A percentile compares a stretch with the other conserved stretches of the same genome.
Conservation (phyloP, 2,329 filamentous ascomycete species). For the Hypoxylon sp. region DNA sequence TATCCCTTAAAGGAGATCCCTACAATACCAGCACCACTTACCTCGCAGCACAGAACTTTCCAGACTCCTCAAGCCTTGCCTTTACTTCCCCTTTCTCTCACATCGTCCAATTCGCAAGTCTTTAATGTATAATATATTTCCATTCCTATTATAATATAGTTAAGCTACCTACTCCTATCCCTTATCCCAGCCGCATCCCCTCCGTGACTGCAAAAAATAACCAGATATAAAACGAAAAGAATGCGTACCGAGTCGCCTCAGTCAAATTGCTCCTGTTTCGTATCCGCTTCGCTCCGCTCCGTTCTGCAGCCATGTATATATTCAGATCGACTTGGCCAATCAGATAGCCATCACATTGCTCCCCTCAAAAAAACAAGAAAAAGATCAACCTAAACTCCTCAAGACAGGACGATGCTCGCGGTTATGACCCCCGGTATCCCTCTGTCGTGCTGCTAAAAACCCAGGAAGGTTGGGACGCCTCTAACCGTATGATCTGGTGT, state of each 20-base stretch:
- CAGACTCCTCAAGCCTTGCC: not conserved
- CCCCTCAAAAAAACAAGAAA: conserved; percentile 10
- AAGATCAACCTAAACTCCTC: conserved; percentile 17
- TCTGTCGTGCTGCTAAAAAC: conserved; percentile 5
- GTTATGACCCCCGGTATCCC: conserved; percentile 15
- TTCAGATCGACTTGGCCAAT: conserved; percentile 2
- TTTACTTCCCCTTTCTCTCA: not conserved
- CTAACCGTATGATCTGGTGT: conserved; percentile 9
- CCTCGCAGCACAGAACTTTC: not conserved
- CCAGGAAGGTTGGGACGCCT: conserved; percentile 3
- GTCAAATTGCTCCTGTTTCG: conserved; percentile 14
- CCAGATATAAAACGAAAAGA: conserved; percentile 23
- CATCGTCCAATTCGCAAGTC: not conserved
- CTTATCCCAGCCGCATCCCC: not conserved
- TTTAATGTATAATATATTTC: conserved; percentile 18
- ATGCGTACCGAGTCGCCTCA: conserved; percentile 21
- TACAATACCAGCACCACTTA: not conserved
- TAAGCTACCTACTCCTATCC: conserved; percentile 19
- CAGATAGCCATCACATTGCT: conserved; percentile 4
- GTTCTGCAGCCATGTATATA: conserved; percentile 15
- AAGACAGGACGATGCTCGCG: conserved; percentile 24
- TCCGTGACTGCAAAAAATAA: conserved; percentile 10
- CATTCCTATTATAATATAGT: conserved; percentile 21
- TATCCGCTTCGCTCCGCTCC: conserved; percentile 10
- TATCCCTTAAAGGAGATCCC: not conserved